These are phyloP conservation scores for Penicillium argentinense DNA, from an alignment of 495 filamentous ascomycete species.

Conservation along the genomic window DNA sequence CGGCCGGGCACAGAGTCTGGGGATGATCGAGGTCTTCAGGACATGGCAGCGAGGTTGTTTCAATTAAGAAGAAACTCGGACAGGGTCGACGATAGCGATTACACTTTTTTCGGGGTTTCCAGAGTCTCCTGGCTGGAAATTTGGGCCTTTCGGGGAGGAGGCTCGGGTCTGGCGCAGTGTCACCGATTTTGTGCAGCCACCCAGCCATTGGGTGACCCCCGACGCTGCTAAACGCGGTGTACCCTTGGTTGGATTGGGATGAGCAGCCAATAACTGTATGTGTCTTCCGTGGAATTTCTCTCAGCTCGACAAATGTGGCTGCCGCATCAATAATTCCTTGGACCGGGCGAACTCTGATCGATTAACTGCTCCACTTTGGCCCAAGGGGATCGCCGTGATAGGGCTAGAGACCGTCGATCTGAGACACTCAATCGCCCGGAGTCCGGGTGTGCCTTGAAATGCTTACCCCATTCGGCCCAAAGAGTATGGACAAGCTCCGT, in stretches of 20 bases:
- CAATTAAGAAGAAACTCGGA: too few species aligned
- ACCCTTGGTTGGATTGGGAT: too few species aligned
- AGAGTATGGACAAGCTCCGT: background rate
- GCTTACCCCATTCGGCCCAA: too few species aligned
- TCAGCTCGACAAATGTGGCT: background rate
- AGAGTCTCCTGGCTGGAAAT: too few species aligned
- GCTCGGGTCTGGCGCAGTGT: too few species aligned
- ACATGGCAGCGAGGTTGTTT: too few species aligned
- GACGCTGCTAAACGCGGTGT: too few species aligned
- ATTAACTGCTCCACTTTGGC: background rate
- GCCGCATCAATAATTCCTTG: background rate
- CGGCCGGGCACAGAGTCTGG: background rate
- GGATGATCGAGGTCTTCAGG: background rate
- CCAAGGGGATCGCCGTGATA: background rate
- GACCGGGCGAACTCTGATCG: background rate
- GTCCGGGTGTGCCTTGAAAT: background rate
- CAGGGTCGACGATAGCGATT: too few species aligned
- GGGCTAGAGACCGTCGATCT: background rate
- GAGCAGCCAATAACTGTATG: background rate
- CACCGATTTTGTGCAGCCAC: too few species aligned
- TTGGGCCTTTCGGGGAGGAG: too few species aligned
- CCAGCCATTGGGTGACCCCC: too few species aligned
- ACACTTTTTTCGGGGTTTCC: too few species aligned
- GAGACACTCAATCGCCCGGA: constrained; percentile 8
- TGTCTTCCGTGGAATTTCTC: background rate